These are phyloP conservation scores for Naganishia vaughanmartiniae DNA, from an alignment of 768 basidiomycete species.

Conservation along the genomic window DNA sequence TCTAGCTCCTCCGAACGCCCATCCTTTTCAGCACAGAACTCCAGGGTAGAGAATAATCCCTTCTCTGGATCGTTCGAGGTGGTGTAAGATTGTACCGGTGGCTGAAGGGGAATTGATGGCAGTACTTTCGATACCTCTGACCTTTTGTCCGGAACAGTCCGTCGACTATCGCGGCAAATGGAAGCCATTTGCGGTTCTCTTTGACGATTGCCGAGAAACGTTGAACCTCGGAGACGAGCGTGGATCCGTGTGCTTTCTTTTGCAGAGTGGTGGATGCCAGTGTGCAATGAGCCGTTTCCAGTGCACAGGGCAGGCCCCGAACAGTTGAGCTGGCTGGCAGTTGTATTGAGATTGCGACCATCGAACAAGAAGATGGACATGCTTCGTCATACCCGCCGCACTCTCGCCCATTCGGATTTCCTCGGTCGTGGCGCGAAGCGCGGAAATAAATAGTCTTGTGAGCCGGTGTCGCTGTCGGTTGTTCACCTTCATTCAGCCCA, in stretches of 20 bases:
- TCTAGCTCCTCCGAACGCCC: not conserved
- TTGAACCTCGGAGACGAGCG: no score
- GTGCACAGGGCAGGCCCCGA: no score
- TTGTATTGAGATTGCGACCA: no score
- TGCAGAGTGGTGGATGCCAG: no score
- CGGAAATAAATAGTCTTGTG: not conserved
- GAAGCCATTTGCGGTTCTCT: not conserved
- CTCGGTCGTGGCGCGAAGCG: not conserved
- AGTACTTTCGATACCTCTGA: not conserved
- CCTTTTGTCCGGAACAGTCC: not conserved
- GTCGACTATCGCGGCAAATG: constrained; percentile 18
- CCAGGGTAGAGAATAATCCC: not conserved
- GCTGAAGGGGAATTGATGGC: not conserved
- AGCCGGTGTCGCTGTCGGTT: not conserved
- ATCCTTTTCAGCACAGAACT: not conserved
- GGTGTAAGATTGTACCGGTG: not conserved
- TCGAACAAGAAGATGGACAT: no score
- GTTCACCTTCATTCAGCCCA: constrained; percentile 13
- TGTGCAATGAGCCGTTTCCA: no score
- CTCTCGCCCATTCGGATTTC: no score
- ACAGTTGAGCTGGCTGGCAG: no score
- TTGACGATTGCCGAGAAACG: no score
- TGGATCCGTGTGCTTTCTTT: no score
- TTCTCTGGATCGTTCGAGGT: not conserved
- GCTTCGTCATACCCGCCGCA: no score